Conservation (phyloP, 495 filamentous ascomycete species). For the Aspergillus heteromorphus region DNA sequence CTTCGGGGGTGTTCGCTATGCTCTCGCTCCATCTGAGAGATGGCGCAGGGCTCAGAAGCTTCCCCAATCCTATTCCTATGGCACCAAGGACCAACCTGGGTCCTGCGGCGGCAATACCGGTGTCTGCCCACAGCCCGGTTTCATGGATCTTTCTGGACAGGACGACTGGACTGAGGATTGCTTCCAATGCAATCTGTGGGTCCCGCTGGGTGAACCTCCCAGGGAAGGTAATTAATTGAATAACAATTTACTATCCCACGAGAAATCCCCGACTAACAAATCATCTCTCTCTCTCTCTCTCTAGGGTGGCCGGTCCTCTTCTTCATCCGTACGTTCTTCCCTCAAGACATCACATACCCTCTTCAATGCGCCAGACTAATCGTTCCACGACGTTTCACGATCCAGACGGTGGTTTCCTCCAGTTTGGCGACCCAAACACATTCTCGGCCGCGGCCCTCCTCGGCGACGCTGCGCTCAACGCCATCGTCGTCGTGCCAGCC, state of each 20-base stretch:
- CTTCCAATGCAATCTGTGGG: constrained; percentile 41
- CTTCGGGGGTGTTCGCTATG: constrained; percentile 42
- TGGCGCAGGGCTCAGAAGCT: constrained; percentile 34
- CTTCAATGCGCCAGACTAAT: background rate
- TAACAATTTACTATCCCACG: background rate
- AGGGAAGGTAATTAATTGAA: constrained; percentile 20
- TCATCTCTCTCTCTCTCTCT: background rate
- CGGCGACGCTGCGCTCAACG: constrained; percentile 39
- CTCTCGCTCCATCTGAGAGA: constrained; percentile 28
- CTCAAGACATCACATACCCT: background rate
- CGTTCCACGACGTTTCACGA: background rate
- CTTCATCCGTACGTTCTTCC: constrained; percentile 34
- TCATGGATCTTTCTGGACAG: constrained; percentile 17
- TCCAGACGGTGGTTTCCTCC: constrained; percentile 53
- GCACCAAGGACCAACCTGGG: constrained; percentile 26
- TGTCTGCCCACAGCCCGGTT: constrained; percentile 35
- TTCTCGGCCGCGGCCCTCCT: constrained; percentile 46
- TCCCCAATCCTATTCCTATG: constrained; percentile 31
- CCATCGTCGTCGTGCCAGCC: constrained; percentile 60
- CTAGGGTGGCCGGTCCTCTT: constrained; percentile 42
- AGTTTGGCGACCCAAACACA: constrained; percentile 47
- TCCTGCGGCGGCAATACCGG: constrained; percentile 24
- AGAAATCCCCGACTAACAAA: background rate
- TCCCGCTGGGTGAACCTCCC: constrained; percentile 31
- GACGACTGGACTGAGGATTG: constrained; percentile 36